A percentile compares a stretch with the other conserved stretches of the same genome.
These are phyloP conservation scores for Oropetium thomaeum DNA, from an alignment of 176 grass and related monocot species.

Conservation along the genomic window DNA sequence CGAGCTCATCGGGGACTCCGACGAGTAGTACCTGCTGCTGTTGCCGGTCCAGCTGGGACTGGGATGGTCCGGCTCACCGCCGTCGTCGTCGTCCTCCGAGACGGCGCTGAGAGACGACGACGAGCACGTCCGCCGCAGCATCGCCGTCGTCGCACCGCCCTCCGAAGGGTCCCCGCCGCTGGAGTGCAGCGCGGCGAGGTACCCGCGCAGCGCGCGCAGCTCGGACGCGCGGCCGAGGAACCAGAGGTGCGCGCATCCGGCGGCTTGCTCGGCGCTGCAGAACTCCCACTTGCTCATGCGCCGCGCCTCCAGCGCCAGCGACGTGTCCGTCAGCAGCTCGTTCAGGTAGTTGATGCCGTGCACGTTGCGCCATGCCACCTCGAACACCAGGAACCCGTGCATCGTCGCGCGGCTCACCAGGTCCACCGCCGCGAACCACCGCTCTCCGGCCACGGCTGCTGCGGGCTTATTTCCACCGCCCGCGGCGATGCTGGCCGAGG, in stretches of 20 bases:
- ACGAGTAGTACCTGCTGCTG: no score
- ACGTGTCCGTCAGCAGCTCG: slow-evolving; percentile 80
- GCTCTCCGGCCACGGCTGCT: neutral
- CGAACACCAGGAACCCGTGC: slow-evolving; percentile 88
- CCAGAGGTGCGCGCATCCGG: slow-evolving; percentile 47
- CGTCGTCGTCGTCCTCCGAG: slow-evolving; percentile 28
- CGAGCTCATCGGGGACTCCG: neutral
- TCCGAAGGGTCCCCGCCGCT: neutral
- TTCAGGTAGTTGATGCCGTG: slow-evolving; percentile 94
- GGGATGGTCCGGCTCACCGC: neutral
- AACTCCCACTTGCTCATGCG: slow-evolving; percentile 98
- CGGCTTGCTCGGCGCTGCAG: slow-evolving; percentile 68
- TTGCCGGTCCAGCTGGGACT: neutral
- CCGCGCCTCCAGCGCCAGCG: slow-evolving; percentile 73
- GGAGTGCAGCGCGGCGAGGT: slow-evolving; percentile 33
- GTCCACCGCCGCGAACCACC: slow-evolving; percentile 53
- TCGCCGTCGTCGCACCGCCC: no score
- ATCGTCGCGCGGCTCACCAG: slow-evolving; percentile 44
- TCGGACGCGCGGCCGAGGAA: slow-evolving; percentile 49
- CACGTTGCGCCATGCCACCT: slow-evolving; percentile 80
- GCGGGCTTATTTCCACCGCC: no score
- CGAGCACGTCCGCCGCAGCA: slow-evolving; percentile 9
- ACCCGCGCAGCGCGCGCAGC: slow-evolving; percentile 37
- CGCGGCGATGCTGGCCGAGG: no score
- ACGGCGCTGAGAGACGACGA: slow-evolving; percentile 9